A percentile compares a stretch with the other conserved stretches of the same genome.
These are phyloP conservation scores for Trametes meyenii DNA, from an alignment of 768 basidiomycete genomes.

Conservation along the genomic window DNA sequence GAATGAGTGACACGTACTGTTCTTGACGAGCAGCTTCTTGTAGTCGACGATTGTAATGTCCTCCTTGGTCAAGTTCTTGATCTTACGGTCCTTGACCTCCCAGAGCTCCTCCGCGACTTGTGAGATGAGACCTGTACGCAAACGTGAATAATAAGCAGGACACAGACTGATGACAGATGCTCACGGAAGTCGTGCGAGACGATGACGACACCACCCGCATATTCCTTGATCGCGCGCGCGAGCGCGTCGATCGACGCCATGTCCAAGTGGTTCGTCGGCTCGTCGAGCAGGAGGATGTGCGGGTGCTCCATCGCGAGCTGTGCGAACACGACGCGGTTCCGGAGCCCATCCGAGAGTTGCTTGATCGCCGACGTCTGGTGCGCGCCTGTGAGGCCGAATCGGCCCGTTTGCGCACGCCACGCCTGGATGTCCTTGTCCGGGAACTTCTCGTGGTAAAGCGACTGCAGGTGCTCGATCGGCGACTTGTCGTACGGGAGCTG, in stretches of 20 bases:
- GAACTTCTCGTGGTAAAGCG: constrained; percentile 75
- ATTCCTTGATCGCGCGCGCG: constrained; percentile 93
- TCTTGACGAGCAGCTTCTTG: constrained; percentile 82
- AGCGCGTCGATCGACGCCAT: constrained; percentile 98
- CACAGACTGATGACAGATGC: constrained; percentile 35
- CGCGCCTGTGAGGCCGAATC: constrained; percentile 91
- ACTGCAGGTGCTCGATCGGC: constrained; percentile 94
- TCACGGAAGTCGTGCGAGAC: constrained; percentile 99
- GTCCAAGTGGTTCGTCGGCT: constrained; percentile 97
- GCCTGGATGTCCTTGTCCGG: constrained; percentile 94
- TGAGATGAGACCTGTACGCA: constrained; percentile 76
- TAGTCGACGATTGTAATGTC: constrained; percentile 93
- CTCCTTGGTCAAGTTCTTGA: constrained; percentile 87
- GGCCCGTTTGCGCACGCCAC: constrained; percentile 93
- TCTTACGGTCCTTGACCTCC: constrained; percentile 96
- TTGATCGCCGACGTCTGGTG: constrained; percentile 95
- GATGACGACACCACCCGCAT: constrained; percentile 97
- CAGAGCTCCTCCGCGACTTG: constrained; percentile 99
- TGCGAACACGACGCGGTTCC: constrained; percentile 97
- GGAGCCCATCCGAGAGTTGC: constrained; percentile 92
- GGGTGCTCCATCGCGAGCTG: constrained; percentile 98
- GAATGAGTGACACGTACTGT: constrained; percentile 54
- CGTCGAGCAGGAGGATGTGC: constrained; percentile 90
- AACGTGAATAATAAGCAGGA: constrained; percentile 9
- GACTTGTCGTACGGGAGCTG: constrained; percentile 92